Evolutionary conservation across 2,329 filamentous ascomycete species (phyloP).

Genomic region (Penicillium brasilianum): DNA sequence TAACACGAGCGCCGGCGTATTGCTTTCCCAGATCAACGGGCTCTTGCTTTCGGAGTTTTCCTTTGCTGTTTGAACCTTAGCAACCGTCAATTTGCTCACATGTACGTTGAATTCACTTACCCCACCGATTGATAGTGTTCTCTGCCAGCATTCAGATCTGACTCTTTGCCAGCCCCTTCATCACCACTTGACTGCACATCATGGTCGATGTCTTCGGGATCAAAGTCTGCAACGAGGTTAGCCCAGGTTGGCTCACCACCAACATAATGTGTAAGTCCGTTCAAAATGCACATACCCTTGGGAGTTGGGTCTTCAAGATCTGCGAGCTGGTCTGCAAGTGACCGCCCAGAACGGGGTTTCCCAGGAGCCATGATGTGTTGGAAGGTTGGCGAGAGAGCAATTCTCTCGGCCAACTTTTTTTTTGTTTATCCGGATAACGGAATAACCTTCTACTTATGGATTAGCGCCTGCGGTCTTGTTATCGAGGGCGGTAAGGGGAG

Average conservation of each 20-base stretch:
- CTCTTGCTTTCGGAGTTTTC: conserved; percentile 77
- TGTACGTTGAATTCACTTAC: conserved; percentile 46
- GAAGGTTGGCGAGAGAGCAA: conserved; percentile 17
- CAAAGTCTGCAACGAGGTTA: conserved; percentile 65
- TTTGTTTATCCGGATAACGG: conserved; percentile 34
- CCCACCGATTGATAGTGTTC: conserved; percentile 86
- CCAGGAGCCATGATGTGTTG: conserved; percentile 37
- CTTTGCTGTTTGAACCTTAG: conserved; percentile 63
- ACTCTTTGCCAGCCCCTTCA: conserved; percentile 56
- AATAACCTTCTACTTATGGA: conserved; percentile 18
- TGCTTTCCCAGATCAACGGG: conserved; percentile 72
- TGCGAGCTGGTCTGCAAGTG: conserved; percentile 64
- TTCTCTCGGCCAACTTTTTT: conserved; percentile 30
- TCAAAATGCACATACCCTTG: conserved; percentile 57
- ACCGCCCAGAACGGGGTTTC: conserved; percentile 58
- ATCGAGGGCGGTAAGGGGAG: conserved; percentile 11
- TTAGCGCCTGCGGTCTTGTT: conserved; percentile 11
- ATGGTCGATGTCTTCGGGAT: conserved; percentile 73
- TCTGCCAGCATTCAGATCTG: conserved; percentile 63
- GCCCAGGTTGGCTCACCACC: conserved; percentile 2
- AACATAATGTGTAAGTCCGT: background rate
- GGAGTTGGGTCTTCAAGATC: conserved; percentile 66
- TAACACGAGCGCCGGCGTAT: conserved; percentile 79
- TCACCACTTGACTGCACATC: conserved; percentile 61
- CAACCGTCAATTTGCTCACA: conserved; percentile 6